These are phyloP conservation scores for Arabidopsis arenosa DNA, from an alignment of 345 rosid genomes.

Conservation along the genomic window DNA sequence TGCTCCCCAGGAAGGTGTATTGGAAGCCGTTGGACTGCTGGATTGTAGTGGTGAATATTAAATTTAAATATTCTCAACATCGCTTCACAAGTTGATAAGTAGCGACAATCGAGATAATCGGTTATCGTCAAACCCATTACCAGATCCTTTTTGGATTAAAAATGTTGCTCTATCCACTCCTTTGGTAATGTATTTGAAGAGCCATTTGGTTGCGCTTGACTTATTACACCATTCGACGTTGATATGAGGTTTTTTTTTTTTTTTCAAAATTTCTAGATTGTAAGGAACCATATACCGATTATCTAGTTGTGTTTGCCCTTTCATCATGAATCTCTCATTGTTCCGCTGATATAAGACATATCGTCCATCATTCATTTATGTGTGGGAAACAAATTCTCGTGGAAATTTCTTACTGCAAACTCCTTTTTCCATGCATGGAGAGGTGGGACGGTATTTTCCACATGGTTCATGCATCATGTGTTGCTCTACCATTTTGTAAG, in stretches of 20 bases:
- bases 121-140: background rate
- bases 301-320: background rate
- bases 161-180: background rate
- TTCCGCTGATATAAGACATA: background rate
- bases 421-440: slow-evolving; percentile 9
- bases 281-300: background rate
- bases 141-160: background rate
- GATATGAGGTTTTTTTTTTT: background rate
- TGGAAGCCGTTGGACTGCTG: background rate
- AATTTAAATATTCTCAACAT: background rate
- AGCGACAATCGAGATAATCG: background rate
- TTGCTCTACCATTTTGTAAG: background rate
- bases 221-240: too few relatives aligned
- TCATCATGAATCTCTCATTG: background rate
- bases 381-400: background rate
- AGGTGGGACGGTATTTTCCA: background rate
- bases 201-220: too few relatives aligned
- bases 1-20: too few relatives aligned
- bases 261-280: background rate
- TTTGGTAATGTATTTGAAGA: too few relatives aligned
- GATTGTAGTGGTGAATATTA: background rate
- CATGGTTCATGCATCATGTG: slow-evolving; percentile 11
- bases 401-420: background rate
- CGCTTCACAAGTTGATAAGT: slow-evolving; percentile 1
- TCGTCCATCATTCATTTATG: background rate